A percentile compares a stretch with the other conserved stretches of the same genome.
These are phyloP conservation scores for Trichoderma reesei DNA, from an alignment of 495 filamentous ascomycete genomes.

Conservation along the genomic window DNA sequence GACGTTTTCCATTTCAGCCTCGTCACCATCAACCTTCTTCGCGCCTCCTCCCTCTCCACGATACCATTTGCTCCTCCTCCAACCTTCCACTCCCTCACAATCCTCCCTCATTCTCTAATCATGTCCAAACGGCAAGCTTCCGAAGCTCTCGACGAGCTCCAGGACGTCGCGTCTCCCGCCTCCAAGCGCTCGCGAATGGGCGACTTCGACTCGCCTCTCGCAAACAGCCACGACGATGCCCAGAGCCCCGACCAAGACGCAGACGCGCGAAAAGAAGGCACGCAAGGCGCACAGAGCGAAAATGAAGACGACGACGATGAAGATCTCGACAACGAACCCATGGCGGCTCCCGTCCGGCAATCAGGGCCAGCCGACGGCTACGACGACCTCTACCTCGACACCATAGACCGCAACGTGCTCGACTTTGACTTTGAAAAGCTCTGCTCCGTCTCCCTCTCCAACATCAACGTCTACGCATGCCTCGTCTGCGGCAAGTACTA, in stretches of 20 bases:
- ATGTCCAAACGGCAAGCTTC: slow-evolving; percentile 75
- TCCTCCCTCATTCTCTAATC: neutral
- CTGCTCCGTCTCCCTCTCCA: slow-evolving; percentile 88
- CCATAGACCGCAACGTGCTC: slow-evolving; percentile 77
- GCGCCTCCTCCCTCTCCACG: neutral
- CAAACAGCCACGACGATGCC: slow-evolving; percentile 23
- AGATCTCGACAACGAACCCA: slow-evolving; percentile 29
- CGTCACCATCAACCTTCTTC: neutral
- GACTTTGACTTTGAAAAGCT: slow-evolving; percentile 98
- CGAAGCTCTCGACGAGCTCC: slow-evolving; percentile 59
- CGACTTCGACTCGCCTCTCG: slow-evolving; percentile 31
- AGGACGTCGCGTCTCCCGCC: slow-evolving; percentile 52
- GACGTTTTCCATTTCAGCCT: neutral
- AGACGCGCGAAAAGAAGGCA: slow-evolving; percentile 19
- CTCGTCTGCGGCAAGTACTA: slow-evolving; percentile 97
- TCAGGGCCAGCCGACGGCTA: slow-evolving; percentile 77
- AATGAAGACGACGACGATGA: slow-evolving; percentile 33
- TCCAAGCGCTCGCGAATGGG: slow-evolving; percentile 68
- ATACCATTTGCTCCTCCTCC: neutral
- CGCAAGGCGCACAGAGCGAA: slow-evolving; percentile 27
- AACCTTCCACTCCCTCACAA: too few species aligned
- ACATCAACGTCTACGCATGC: slow-evolving; percentile 98
- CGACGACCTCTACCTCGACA: slow-evolving; percentile 94
- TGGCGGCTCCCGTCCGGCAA: slow-evolving; percentile 50
- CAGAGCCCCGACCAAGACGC: slow-evolving; percentile 16